Percentiles rank a stretch among this genome's conserved stretches.
These are phyloP conservation scores for Collybia sordida DNA, from an alignment of 768 basidiomycete species.

Conservation along the genomic window DNA sequence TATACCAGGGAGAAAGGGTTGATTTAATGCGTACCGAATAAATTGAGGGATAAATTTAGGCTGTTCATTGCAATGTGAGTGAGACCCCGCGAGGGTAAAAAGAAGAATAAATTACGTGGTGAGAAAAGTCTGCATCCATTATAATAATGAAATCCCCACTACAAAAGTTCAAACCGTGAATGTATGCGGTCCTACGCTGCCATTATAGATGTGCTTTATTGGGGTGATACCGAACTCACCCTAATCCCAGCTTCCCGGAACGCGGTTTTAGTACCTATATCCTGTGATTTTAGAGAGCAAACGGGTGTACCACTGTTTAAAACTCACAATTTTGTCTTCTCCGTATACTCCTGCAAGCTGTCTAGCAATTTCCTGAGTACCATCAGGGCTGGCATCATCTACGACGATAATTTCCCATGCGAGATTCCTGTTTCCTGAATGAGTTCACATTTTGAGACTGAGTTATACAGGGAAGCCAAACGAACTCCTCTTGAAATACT, in stretches of 20 bases:
- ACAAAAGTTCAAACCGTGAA: conserved; percentile 87
- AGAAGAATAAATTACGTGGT: conserved; percentile 64
- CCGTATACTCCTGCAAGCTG: conserved; percentile 82
- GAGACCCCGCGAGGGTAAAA: not conserved
- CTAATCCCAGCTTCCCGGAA: conserved; percentile 87
- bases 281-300: not conserved
- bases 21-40: conserved; percentile 60
- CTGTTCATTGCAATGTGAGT: conserved; percentile 33
- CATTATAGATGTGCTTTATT: not conserved
- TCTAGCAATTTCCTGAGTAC: conserved; percentile 84
- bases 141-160: conserved; percentile 93
- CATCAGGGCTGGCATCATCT: conserved; percentile 91
- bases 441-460: conserved; percentile 7
- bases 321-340: conserved; percentile 74
- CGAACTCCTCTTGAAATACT: conserved; percentile 76
- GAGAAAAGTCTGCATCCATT: conserved; percentile 97
- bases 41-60: conserved; percentile 96
- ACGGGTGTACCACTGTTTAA: conserved; percentile 4
- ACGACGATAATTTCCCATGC: conserved; percentile 90
- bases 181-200: conserved; percentile 77
- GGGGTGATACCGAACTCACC: conserved; percentile 43
- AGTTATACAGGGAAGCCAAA: conserved; percentile 6
- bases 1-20: not conserved
- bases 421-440: conserved; percentile 48
- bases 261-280: conserved; percentile 78